phyloP scores from a whole-genome alignment of 768 basidiomycete species.

The Tricholoma furcatifolium region DNA sequence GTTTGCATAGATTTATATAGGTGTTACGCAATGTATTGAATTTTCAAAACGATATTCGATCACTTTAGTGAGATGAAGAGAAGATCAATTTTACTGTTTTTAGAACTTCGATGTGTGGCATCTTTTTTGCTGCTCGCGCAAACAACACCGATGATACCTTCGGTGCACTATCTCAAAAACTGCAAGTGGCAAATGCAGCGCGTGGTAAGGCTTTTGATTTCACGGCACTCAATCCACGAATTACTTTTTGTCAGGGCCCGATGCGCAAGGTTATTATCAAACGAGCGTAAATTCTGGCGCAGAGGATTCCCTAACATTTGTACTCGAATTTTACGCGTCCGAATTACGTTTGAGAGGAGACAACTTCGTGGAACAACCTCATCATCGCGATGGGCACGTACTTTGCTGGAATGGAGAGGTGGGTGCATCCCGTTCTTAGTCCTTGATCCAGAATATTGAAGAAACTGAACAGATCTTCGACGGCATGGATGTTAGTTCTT shows the following conservation, averaged over 20 bases:
- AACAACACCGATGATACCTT: conserved; percentile 13
- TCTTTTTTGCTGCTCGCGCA: conserved; percentile 47
- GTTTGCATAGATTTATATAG: conserved; percentile 10
- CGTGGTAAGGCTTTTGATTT: conserved; percentile 45
- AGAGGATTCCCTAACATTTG: conserved; percentile 15
- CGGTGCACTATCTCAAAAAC: conserved; percentile 26
- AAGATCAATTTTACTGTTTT: conserved; percentile 11
- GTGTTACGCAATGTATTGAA: conserved; percentile 10
- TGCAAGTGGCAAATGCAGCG: conserved; percentile 50
- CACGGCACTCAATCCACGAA: neutral
- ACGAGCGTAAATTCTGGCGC: conserved; percentile 14
- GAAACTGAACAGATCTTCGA: conserved; percentile 56
- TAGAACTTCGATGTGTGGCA: conserved; percentile 64
- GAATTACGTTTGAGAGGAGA: conserved; percentile 73
- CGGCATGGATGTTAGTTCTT: conserved; percentile 61
- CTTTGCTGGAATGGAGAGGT: conserved; percentile 89
- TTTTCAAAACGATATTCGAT: neutral
- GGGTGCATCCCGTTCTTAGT: conserved; percentile 18
- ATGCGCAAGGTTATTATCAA: conserved; percentile 44
- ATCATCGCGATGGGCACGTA: conserved; percentile 51
- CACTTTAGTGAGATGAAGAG: neutral
- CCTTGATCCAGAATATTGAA: neutral
- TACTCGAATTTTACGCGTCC: conserved; percentile 66
- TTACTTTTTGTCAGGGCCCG: conserved; percentile 51
- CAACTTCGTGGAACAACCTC: conserved; percentile 64